Evolutionary conservation across 129 eudicot genomes (phyloP), one percentile per base, ranked within the genome.

Genomic region (Dittrichia graveolens): DNA sequence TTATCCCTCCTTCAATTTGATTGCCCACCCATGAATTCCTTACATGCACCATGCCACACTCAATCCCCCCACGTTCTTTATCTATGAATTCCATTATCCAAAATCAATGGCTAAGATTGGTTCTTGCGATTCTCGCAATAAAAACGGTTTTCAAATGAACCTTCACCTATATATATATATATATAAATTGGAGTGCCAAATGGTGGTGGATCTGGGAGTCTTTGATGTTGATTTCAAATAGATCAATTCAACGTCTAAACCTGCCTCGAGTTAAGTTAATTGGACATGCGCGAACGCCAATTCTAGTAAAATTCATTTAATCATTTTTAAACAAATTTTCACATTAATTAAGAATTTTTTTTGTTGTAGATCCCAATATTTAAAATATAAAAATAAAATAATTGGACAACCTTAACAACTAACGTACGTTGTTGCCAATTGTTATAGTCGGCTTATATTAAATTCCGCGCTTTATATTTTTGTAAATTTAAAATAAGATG

Each of bases 151-250:
- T n/a, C n/a, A n/a, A n/a, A n/a, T n/a, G n/a, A n/a, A n/a, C n/a
- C n/a, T n/a, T n/a, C n/a, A n/a, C n/a, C n/a, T n/a, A n/a, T n/a
- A n/a, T n/a, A n/a, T n/a, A n/a, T n/a, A n/a, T n/a, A n/a, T n/a
- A n/a, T n/a, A n/a, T n/a, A n/a, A n/a, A n/a, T n/a, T n/a, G 34
- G 14, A 43, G 47, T 65, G 73, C 66, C 73, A 75, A 65, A 65
- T 65, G 79, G 58, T 65, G 79, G 58, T 75, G 73, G 79, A 75
- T 75, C 73, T 65, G 64, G 45, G 72, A 46, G 79, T 75, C 57
- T 75, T 75, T 40, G 7, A 55, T 53, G 65, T 64, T 41, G 72
- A 54, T 75, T 75, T 75, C 19, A 54, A 52, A 44, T 58, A 65
- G 62, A 74, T 50, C 7, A 52, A 63, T 40, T 14, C 31, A 34